Conservation (phyloP, 179 eudicot species). For the Pouteria campechiana region DNA sequence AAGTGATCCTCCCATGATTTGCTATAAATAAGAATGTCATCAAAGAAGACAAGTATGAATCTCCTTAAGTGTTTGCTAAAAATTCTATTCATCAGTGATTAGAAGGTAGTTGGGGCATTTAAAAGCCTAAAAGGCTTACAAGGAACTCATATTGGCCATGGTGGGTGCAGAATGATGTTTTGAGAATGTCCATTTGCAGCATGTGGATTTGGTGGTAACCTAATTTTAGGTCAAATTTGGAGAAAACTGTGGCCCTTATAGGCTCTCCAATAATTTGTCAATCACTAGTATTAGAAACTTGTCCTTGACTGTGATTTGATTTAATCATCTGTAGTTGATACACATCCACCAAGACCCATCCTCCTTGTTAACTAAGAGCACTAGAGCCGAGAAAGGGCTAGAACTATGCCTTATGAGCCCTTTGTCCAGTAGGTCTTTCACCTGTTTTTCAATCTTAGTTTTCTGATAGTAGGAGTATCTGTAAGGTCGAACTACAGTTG, state of each 20-base stretch:
- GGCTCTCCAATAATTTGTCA: not conserved
- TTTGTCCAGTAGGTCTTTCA: not conserved
- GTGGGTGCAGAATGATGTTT: too few species aligned
- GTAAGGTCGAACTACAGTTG: not conserved
- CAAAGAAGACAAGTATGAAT: too few species aligned
- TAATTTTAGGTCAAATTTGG: not conserved
- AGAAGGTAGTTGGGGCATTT: too few species aligned
- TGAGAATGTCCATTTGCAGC: too few species aligned
- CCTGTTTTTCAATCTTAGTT: not conserved
- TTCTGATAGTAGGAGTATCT: not conserved
- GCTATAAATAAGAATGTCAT: too few species aligned
- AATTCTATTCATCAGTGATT: too few species aligned
- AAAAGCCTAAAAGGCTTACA: too few species aligned
- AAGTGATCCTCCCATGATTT: too few species aligned
- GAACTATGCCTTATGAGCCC: not conserved
- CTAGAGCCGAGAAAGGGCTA: not conserved
- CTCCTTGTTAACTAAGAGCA: not conserved
- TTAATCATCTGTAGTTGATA: not conserved
- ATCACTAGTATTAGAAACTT: not conserved
- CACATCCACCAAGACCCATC: not conserved
- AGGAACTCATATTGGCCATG: too few species aligned
- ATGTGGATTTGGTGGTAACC: too few species aligned
- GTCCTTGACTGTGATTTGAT: not conserved
- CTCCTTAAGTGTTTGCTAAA: too few species aligned
- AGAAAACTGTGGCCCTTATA: not conserved